Evolutionary conservation across 2,329 filamentous ascomycete genomes (phyloP), one percentile per base, ranked within the genome.

Genomic region (Zymoseptoria brevis): DNA sequence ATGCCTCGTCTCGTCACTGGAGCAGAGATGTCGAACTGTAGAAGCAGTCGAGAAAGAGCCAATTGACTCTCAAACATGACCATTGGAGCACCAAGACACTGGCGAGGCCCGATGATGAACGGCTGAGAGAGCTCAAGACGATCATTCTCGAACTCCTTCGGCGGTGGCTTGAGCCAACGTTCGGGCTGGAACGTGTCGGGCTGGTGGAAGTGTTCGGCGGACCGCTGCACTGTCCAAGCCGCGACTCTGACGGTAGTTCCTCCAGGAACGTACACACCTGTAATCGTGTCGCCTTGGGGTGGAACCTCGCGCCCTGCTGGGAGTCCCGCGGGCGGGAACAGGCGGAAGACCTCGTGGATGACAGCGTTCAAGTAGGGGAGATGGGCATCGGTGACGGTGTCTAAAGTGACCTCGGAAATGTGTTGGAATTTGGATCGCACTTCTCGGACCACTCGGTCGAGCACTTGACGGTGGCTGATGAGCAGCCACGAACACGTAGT

Each of bases 21-120:
- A 24, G 22, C 22, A 24, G 22, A 24, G 22, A 24, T 24, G 22
- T 58, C 52, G 19, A 55, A 50, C 6, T 52, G n/a, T 49, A 56
- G 19, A 19, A 56, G 29, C 19, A 56, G 50, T 76, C 74, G 45
- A 70, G 67, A 56, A 68, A 73, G 0, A 72, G 73, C 19, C 76
- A 66, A 64, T 70, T 57, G 51, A 55, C 61, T 5, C 64, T 64
- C 21, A 67, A 26, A 57, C 64, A 67, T 54, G 60, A 60, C 45
- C 63, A 24, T 4, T 24, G 22, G 53, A 16, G 63, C 58, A 3
- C 66, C 66, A 13, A 60, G 21, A 2, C 55, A 24, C 22, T 24
- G 22, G 22, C 22, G 22, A 24, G 22, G 22, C 22, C 22, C 22
- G 22, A 24, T 24, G 22, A 24, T 56, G 58, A 70, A 69, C 3